Conservation (phyloP, 2,329 filamentous ascomycete genomes). For the Blumeria graminis region DNA sequence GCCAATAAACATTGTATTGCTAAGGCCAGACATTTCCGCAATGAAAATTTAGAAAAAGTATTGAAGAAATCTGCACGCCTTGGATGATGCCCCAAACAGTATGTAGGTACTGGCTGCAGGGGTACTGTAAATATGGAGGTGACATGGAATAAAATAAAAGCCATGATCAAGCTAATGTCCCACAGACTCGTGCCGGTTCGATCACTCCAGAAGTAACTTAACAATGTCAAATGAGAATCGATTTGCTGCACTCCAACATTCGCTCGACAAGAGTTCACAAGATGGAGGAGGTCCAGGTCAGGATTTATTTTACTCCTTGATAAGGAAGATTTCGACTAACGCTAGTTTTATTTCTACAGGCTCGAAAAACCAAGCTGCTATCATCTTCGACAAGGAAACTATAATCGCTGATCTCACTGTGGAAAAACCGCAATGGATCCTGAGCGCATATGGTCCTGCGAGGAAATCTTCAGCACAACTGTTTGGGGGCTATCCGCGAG, state of each 20-base stretch:
- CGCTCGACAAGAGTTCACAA: constrained; percentile 6
- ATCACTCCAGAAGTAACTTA: constrained; percentile 14
- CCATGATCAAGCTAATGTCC: no score
- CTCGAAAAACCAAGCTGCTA: background rate
- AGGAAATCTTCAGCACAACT: constrained; percentile 56
- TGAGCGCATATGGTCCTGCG: constrained; percentile 67
- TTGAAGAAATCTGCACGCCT: no score
- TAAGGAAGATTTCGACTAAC: no score
- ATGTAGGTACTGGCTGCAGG: constrained; percentile 41
- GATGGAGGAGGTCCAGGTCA: constrained; percentile 5
- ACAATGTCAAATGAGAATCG: constrained; percentile 12
- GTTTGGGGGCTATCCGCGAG: constrained; percentile 53
- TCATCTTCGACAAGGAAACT: constrained; percentile 17
- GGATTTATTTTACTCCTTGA: background rate
- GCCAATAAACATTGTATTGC: no score
- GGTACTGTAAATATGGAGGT: constrained; percentile 29
- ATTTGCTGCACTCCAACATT: constrained; percentile 5
- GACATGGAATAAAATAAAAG: background rate
- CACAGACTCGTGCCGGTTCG: constrained; percentile 31
- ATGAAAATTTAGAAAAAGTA: no score
- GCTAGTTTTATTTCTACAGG: background rate
- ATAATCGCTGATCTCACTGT: constrained; percentile 43
- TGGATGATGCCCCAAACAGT: background rate
- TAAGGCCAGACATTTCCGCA: no score
- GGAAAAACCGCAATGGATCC: constrained; percentile 60